These are phyloP conservation scores for Phytophthora macrochlamydospora DNA, from an alignment of 352 stramenopile genomes.

Conservation along the genomic window DNA sequence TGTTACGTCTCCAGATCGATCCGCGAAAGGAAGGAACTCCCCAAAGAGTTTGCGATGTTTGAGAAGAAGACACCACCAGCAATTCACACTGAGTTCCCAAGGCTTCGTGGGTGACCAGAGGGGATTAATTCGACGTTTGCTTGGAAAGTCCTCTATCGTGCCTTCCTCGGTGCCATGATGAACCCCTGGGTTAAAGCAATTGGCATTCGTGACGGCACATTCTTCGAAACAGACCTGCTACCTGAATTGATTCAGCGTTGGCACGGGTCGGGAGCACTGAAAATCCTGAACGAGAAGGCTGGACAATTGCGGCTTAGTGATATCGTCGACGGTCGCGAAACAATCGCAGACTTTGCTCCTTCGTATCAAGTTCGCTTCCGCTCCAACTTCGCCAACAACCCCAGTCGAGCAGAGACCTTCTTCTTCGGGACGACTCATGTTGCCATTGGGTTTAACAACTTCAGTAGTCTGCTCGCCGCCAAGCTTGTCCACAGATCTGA, in stretches of 20 bases:
- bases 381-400: slow-evolving; percentile 22
- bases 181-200: slow-evolving; percentile 19
- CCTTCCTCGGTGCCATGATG: slow-evolving; percentile 18
- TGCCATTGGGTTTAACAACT: slow-evolving; percentile 31
- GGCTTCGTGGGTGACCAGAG: slow-evolving; percentile 22
- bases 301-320: slow-evolving; percentile 7
- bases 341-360: not conserved
- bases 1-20: not conserved
- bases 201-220: slow-evolving; percentile 17
- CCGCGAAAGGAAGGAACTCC: not conserved
- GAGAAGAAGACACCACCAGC: slow-evolving; percentile 7
- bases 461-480: slow-evolving; percentile 20
- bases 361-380: slow-evolving; percentile 12
- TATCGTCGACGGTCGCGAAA: slow-evolving; percentile 21
- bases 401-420: slow-evolving; percentile 16
- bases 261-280: slow-evolving; percentile 23
- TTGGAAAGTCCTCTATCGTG: slow-evolving; percentile 22
- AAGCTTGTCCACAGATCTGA: slow-evolving; percentile 9
- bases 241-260: slow-evolving; percentile 24
- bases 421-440: slow-evolving; percentile 32
- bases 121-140: slow-evolving; percentile 22
- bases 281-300: slow-evolving; percentile 6
- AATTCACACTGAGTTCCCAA: slow-evolving; percentile 26
- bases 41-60: slow-evolving; percentile 22
- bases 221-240: slow-evolving; percentile 1